Evolutionary conservation across 2,329 filamentous ascomycete species (phyloP), one percentile per base, ranked within the genome.

Genomic region (Pseudogymnoascus pannorum): DNA sequence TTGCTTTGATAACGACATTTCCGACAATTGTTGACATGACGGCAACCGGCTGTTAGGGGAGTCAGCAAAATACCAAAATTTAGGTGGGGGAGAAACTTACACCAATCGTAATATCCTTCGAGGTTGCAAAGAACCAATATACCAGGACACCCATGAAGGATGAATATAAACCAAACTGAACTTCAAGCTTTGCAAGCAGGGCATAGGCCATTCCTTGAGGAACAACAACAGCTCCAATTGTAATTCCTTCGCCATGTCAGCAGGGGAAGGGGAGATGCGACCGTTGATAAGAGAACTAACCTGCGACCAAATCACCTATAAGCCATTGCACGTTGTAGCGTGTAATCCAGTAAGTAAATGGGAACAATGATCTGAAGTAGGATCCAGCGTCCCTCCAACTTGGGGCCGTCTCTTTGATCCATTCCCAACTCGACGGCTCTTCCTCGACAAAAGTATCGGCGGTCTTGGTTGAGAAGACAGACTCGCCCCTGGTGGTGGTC

Each of bases 121-220:
- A 97, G 0, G 94, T 99, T 33, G 92, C 94, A 71, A 97, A 97
- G 72, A 97, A 89, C 93, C 93, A 97, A 76, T 99, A 99, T 64
- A 96, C 81, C 65, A 96, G 74, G 14, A 96, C 92, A 58, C 93
- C 94, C 82, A 97, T 94, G 72, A 99, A 97, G 0, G 93, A 97
- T 0, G 93, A 94, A 75, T 96, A 96, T 0, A 97, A 82, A 59
- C 93, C 93, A 70, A 87, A 97, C 71, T 97, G 81, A 5, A 88
- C 83, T 0, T 84, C 81, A n/a, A 97, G 80, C 64, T 87, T 82
- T 48, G 93, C 93, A 24, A 97, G 81, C 64, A 87, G 80, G 29
- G 93, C 92, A 75, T 97, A 97, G 0, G 93, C 92, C 93, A 97
- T 97, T 64, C 91, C 88, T 72, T 97, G 93, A 5, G 93, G 93